Evolutionary conservation across 495 filamentous ascomycete genomes (phyloP), one percentile per base, ranked within the genome.

Genomic region (Cudoniella acicularis): DNA sequence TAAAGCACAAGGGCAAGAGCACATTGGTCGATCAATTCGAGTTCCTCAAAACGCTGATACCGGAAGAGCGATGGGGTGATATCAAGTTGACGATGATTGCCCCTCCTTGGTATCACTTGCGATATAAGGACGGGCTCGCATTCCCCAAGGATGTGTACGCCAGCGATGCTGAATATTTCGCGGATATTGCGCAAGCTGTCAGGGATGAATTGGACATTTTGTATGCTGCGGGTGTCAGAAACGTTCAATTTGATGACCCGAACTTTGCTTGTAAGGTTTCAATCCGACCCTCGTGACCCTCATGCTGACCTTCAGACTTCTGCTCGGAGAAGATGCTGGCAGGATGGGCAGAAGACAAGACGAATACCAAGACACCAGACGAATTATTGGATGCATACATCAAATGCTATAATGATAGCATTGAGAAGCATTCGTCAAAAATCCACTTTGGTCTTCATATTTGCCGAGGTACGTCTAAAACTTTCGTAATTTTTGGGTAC

Each of bases 381-480:
- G 79, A 84, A 54, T 77, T 88, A 47, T 80, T 92, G 41, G 85
- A 89, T 56, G 80, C 83, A 18, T 92, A 92, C 70, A 87, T 92
- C 71, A 75, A 77, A 55, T 79, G 88, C 54, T 91, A 92, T 77
- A 92, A 92, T 67, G 83, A 86, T 70, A 82, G 79, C 70, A 79
- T 90, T 70, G 73, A 79, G 64, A 77, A 81, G 47, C 76, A 84
- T 9, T 82, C 83, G 0, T 72, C 78, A 10, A 87, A 90, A 64
- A 79, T 90, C 70, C 87, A 90, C 72, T 77, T 88, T 27, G 89
- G 88, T 56, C 83, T 92, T 9, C 89, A 92, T 66, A 75, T 92
- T 51, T 91, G 89, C 78, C 82, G 87, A 57, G 89, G 89, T 56
- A 40, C n/a, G n/a, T n/a, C n/a, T n/a, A 27, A 2, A n/a, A 24